Percentiles rank a stretch among this genome's conserved stretches.
phyloP scores from a whole-genome alignment of 805 yeast species.

The Barnettozyma botsteinii region DNA sequence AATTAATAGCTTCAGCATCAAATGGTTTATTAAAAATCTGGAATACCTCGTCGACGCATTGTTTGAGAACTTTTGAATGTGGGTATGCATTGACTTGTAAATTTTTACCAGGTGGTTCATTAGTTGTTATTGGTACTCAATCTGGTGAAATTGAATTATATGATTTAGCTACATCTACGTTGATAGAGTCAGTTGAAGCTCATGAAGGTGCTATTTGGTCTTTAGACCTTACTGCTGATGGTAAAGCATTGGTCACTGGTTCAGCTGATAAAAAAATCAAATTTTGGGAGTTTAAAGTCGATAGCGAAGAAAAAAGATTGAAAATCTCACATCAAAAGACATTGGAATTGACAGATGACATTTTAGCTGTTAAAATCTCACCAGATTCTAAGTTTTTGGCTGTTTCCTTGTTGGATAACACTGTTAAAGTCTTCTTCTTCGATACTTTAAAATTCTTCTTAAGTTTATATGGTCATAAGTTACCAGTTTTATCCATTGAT shows the following conservation, averaged over 20 bases:
- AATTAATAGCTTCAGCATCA: slow-evolving; percentile 81
- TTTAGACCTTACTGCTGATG: slow-evolving; percentile 80
- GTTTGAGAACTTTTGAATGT: slow-evolving; percentile 81
- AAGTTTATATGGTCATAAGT: slow-evolving; percentile 90
- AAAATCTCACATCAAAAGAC: slow-evolving; percentile 70
- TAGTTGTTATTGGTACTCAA: slow-evolving; percentile 84
- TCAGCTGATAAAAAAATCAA: slow-evolving; percentile 89
- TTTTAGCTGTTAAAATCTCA: slow-evolving; percentile 71
- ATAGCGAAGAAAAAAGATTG: slow-evolving; percentile 53
- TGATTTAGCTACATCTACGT: slow-evolving; percentile 78
- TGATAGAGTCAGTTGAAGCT: slow-evolving; percentile 69
- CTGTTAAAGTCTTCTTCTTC: slow-evolving; percentile 89
- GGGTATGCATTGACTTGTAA: slow-evolving; percentile 79
- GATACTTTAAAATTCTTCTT: slow-evolving; percentile 85
- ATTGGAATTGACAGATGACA: slow-evolving; percentile 81
- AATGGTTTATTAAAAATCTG: slow-evolving; percentile 86
- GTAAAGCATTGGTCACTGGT: slow-evolving; percentile 80
- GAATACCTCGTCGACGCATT: slow-evolving; percentile 69
- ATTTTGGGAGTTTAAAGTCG: slow-evolving; percentile 80
- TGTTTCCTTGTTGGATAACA: slow-evolving; percentile 81
- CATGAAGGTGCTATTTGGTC: slow-evolving; percentile 88
- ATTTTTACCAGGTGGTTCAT: slow-evolving; percentile 87
- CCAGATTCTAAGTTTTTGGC: slow-evolving; percentile 77
- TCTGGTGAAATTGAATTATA: slow-evolving; percentile 78
- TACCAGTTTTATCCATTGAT: slow-evolving; percentile 91